Evolutionary conservation across 306 rosid species (phyloP), one percentile per base, ranked within the genome.

Genomic region (Canavalia ensiformis): DNA sequence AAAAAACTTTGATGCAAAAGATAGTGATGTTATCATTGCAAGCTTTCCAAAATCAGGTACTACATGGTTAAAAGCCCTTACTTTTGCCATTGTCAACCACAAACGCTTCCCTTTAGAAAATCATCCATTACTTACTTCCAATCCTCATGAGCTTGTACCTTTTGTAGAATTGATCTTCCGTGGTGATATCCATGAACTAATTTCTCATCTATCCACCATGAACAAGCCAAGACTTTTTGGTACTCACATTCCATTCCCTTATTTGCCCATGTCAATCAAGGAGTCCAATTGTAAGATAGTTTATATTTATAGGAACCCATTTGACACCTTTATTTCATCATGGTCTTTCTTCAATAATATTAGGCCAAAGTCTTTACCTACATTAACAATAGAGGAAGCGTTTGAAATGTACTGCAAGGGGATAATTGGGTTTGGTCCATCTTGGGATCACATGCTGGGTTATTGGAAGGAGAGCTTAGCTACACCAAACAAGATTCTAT

Each of bases 11-110:
- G 83, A 86, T 81, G 84, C 90, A 2, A 64, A n/a, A 10, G 86
- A 91, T 29, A 59, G 37, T 28, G 92, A 91, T 58, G 56, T 87
- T 29, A 10, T 89, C 8, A 31, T 89, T 12, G 89, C 92, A 6
- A 51, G 83, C 1, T 9, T 86, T 0, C 92, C 91, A 6, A 91
- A 91, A 87, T 87, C 95, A 45, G 95, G 92, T 33, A 89, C 90
- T 45, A 91, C 95, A 0, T 91, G 92, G 95, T 64, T 91, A 11
- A 91, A 86, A 82, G 90, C 86, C 33, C 81, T 89, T 8, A 72
- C 89, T 6, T 91, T 87, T 55, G 76, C 95, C 49, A n/a, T 73
- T 2, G 69, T 72, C 5, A 89, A 87, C 4, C 87, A 86, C 39
- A 30, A 75, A 9, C 7, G 12, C 30, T 80, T 85, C 25, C 0